Evolutionary conservation across 441 rosid genomes (phyloP).

Genomic region (Mallotus repandus): DNA sequence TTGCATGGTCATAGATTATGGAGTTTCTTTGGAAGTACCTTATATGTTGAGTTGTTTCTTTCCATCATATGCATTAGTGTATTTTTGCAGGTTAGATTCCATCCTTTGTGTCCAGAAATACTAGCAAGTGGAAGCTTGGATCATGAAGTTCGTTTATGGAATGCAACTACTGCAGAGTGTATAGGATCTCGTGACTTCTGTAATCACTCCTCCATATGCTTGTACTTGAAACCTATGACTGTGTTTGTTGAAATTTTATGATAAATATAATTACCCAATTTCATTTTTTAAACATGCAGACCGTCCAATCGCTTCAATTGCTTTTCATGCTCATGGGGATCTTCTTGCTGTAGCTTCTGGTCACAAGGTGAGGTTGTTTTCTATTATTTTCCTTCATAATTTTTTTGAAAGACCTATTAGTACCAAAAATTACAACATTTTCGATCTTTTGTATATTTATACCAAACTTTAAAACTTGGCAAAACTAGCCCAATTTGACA

Average conservation of each 20-base stretch:
- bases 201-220: constrained; percentile 30
- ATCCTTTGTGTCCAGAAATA: constrained; percentile 65
- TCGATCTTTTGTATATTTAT: too few species aligned
- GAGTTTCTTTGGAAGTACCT: not conserved
- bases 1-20: not conserved
- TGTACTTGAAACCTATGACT: not conserved
- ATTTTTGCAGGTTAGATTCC: constrained; percentile 76
- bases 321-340: constrained; percentile 83
- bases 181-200: constrained; percentile 72
- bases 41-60: not conserved
- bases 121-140: constrained; percentile 96
- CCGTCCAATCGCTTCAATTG: constrained; percentile 89
- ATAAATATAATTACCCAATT: not conserved
- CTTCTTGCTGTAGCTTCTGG: constrained; percentile 89
- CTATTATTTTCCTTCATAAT: not conserved
- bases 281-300: constrained; percentile 36
- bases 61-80: constrained; percentile 4
- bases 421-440: too few species aligned
- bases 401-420: not conserved
- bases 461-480: too few species aligned
- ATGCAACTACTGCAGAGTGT: constrained; percentile 68
- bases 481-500: too few species aligned
- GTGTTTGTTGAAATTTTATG: not conserved
- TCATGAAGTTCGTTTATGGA: constrained; percentile 79
- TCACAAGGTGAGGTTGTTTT: constrained; percentile 60